Percentiles rank a stretch among this genome's conserved stretches.
Conservation (phyloP, 352 stramenopile genomes). For the Pilasporangium apinafurcum region DNA sequence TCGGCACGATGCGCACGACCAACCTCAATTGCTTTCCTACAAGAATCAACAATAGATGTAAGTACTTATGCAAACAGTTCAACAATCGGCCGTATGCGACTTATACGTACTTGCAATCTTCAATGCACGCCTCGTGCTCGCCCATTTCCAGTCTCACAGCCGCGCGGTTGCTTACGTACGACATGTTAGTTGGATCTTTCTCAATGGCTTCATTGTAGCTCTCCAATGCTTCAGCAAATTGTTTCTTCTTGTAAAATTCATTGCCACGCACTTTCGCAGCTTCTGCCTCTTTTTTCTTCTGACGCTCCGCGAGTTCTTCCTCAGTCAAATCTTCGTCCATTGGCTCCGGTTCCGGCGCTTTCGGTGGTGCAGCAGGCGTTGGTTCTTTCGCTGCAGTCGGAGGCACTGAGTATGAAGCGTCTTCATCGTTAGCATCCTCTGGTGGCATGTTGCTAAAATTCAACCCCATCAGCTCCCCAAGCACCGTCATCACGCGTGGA, state of each 20-base stretch:
- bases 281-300: conserved; percentile 65
- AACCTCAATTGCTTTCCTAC: conserved; percentile 92
- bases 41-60: conserved; percentile 3
- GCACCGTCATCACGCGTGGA: conserved; percentile 80
- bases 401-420: conserved; percentile 13
- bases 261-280: conserved; percentile 95
- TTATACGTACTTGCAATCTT: conserved; percentile 82
- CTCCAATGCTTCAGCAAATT: conserved; percentile 92
- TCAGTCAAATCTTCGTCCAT: conserved; percentile 85
- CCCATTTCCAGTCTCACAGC: conserved; percentile 96
- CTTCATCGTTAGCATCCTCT: conserved; percentile 45
- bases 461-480: conserved; percentile 81
- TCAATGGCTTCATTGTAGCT: conserved; percentile 96
- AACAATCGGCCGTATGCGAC: neutral
- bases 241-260: conserved; percentile 96
- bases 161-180: conserved; percentile 96
- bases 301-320: conserved; percentile 69
- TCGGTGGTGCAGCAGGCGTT: conserved; percentile 9
- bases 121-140: conserved; percentile 93
- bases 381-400: conserved; percentile 21
- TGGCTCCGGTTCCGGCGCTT: conserved; percentile 41
- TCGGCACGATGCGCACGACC: conserved; percentile 92
- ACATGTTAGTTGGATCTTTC: conserved; percentile 95
- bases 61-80: neutral
- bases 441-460: conserved; percentile 76